These are phyloP conservation scores for Penicillium sp. DNA, from an alignment of 2,329 filamentous ascomycete genomes.

Conservation along the genomic window DNA sequence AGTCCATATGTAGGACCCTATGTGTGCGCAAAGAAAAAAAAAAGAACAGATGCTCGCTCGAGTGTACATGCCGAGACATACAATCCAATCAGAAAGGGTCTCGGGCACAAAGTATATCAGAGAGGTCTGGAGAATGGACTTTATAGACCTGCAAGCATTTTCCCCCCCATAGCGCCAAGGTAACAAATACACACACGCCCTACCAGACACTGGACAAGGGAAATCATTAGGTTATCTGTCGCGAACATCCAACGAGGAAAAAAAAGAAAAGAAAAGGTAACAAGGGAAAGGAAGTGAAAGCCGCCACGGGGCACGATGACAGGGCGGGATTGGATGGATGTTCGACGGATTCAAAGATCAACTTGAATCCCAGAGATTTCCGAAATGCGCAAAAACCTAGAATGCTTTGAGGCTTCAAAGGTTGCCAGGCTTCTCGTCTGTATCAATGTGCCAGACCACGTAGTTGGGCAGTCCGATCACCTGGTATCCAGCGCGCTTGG, in stretches of 20 bases:
- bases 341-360: conserved; percentile 23
- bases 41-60: conserved; percentile 3
- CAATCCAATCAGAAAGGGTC: conserved; percentile 4
- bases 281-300: conserved; percentile 19
- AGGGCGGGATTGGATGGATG: conserved; percentile 15
- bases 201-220: conserved; percentile 37
- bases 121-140: conserved; percentile 24
- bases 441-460: conserved; percentile 98
- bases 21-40: conserved; percentile 12
- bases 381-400: conserved; percentile 22
- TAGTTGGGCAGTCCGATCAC: conserved; percentile 95
- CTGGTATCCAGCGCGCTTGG: conserved; percentile 89
- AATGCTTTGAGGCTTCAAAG: conserved; percentile 43
- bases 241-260: conserved; percentile 25
- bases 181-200: conserved; percentile 33
- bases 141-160: conserved; percentile 33
- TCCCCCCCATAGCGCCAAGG: conserved; percentile 39
- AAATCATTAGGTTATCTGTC: conserved; percentile 34
- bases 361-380: conserved; percentile 18
- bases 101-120: conserved; percentile 21
- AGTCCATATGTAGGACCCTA: conserved; percentile 20
- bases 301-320: background rate
- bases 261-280: conserved; percentile 12
- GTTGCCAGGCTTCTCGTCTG: conserved; percentile 89
- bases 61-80: conserved; percentile 10